These are phyloP conservation scores for Salvia splendens DNA, from an alignment of 257 asterid genomes.

Conservation along the genomic window DNA sequence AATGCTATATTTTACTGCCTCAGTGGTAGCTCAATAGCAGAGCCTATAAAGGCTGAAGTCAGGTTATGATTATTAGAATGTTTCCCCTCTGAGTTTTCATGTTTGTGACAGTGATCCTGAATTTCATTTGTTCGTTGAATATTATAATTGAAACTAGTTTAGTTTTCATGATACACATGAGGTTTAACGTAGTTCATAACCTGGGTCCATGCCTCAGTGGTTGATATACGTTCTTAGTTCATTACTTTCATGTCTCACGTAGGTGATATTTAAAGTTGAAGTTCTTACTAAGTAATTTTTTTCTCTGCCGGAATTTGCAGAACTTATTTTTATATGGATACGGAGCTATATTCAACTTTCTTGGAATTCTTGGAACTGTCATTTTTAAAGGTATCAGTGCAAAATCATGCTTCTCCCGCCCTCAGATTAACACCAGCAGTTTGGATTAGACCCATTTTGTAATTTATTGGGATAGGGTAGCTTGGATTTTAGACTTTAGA, in stretches of 20 bases:
- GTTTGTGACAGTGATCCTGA: constrained; percentile 17
- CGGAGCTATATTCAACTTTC: constrained; percentile 96
- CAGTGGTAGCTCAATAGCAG: constrained; percentile 12
- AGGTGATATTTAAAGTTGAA: not conserved
- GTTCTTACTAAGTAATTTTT: not conserved
- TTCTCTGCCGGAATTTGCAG: constrained; percentile 48
- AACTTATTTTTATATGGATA: constrained; percentile 93
- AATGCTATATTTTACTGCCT: constrained; percentile 2
- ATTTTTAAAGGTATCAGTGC: constrained; percentile 64
- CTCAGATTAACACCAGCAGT: constrained; percentile 21
- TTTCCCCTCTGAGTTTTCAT: not conserved
- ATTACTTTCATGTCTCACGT: not conserved
- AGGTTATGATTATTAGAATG: constrained; percentile 19
- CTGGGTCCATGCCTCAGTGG: constrained; percentile 23
- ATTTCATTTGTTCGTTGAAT: constrained; percentile 14
- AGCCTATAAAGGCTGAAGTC: constrained; percentile 2
- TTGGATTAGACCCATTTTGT: constrained; percentile 8
- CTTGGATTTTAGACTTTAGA: constrained; percentile 15
- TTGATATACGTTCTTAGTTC: constrained; percentile 3
- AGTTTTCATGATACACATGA: not conserved
- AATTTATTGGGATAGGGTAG: constrained; percentile 4
- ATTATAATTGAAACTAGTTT: constrained; percentile 7
- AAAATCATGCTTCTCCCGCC: constrained; percentile 14
- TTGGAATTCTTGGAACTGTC: constrained; percentile 74
- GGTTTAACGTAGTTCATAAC: constrained; percentile 6